phyloP scores from a whole-genome alignment of 495 filamentous ascomycete genomes.

The Lindgomyces ingoldianus region DNA sequence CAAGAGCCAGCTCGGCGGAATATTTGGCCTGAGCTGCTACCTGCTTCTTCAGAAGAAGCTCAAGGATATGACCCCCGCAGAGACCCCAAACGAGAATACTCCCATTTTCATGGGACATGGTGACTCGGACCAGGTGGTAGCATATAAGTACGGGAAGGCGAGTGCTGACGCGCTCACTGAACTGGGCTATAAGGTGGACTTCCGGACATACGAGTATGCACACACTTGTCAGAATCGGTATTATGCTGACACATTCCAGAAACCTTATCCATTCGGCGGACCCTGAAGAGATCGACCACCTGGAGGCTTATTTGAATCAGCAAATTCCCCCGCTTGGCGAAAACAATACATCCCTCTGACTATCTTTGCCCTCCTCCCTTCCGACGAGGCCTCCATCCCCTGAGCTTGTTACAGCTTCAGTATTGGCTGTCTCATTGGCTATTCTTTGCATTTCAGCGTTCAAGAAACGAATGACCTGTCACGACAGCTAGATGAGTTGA shows the following conservation, averaged over 20 bases:
- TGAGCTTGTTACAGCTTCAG: background rate
- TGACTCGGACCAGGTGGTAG: constrained; percentile 69
- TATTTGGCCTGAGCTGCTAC: constrained; percentile 84
- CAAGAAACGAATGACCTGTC: background rate
- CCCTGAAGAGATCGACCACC: constrained; percentile 75
- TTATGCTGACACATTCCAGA: constrained; percentile 42
- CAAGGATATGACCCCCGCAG: constrained; percentile 61
- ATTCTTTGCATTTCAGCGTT: background rate
- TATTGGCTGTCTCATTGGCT: background rate
- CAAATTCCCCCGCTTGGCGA: constrained; percentile 57
- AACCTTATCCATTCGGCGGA: constrained; percentile 75
- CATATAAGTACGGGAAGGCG: constrained; percentile 63
- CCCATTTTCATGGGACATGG: constrained; percentile 90
- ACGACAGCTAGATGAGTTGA: background rate
- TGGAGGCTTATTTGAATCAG: constrained; percentile 73
- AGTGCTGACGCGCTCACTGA: constrained; percentile 65
- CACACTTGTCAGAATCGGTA: background rate
- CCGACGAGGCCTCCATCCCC: background rate
- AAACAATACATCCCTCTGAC: constrained; percentile 31
- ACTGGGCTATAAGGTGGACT: constrained; percentile 68
- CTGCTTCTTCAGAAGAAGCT: constrained; percentile 74
- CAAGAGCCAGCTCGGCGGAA: constrained; percentile 75
- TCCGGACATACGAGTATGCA: constrained; percentile 69
- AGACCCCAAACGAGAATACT: constrained; percentile 72
- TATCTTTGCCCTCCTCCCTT: background rate